Evolutionary conservation across 179 eudicot genomes (phyloP).

Genomic region (Silene vulgaris): DNA sequence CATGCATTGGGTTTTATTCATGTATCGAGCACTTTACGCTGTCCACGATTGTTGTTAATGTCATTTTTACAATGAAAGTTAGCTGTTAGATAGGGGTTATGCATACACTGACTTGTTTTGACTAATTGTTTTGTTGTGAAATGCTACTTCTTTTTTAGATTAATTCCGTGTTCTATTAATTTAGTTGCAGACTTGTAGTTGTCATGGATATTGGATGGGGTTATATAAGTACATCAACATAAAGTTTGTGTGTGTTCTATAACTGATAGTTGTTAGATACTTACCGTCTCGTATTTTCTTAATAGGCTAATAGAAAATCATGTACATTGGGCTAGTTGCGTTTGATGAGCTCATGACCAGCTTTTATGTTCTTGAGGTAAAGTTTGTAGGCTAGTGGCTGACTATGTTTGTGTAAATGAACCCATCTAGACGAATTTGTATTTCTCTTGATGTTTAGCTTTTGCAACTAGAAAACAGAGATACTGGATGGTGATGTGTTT

Average conservation of each 20-base stretch:
- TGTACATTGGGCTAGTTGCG: not conserved
- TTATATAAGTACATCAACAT: not conserved
- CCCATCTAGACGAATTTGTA: not conserved
- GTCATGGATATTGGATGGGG: not conserved
- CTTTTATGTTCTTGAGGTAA: not conserved
- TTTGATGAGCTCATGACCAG: not conserved
- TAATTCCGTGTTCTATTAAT: not conserved
- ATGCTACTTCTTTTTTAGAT: not conserved
- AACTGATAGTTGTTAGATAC: not conserved
- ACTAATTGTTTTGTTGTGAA: constrained; percentile 1
- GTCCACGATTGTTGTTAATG: not conserved
- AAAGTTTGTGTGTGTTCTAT: not conserved
- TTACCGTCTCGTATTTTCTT: not conserved
- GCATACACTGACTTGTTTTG: not conserved
- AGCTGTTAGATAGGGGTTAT: not conserved
- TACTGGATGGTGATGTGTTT: not conserved
- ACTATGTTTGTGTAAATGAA: not conserved
- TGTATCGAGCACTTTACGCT: not conserved
- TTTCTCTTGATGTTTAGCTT: not conserved
- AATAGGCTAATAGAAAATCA: not conserved
- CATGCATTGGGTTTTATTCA: not conserved
- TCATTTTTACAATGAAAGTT: not conserved
- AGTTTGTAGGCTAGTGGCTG: not conserved
- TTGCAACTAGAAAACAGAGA: not conserved
- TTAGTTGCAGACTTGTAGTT: not conserved